Evolutionary conservation across 257 asterid species (phyloP), one percentile per base, ranked within the genome.

Genomic region (Ligustrum vulgare): DNA sequence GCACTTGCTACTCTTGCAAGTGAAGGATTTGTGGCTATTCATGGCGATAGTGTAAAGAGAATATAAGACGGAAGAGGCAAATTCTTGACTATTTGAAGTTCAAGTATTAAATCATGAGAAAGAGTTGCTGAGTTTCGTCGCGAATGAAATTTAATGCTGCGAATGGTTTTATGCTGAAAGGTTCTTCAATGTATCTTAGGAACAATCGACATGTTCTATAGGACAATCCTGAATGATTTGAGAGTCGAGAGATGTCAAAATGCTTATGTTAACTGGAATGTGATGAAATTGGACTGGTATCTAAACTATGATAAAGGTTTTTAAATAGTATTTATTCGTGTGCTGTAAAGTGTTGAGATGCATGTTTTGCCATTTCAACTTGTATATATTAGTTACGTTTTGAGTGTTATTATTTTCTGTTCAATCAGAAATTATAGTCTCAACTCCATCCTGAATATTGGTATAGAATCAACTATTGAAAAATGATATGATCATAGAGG

Each of bases 41-140:
- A 93, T 23, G 97, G 99, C 9, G 99, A 95, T 67, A 86, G 83
- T 33, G 94, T 95, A 35, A 93, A 87, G 89, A 93, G 99, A 87
- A 71, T 92, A 45, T 94, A 82, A 85, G 47, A 23, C 6, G 20
- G 18, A 32, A 39, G 31, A 31, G 67, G 63, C 3, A 32, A 54
- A 65, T 71, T 51, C 12, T 74, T 60, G 62, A 62, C 37, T 49
- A 31, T 20, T 60, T 60, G 51, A 45, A 63, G 56, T n/a, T n/a
- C n/a, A n/a, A n/a, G n/a, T n/a, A n/a, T n/a, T n/a, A n/a, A n/a
- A n/a, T n/a, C n/a, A n/a, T n/a, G n/a, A n/a, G 45, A 13, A 22
- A 18, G 68, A 16, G 35, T n/a, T 25, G 16, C 45, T 71, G 23
- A 5, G n/a, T 16, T 69, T 39, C 18, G 2, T 47, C 1, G 7